These are phyloP conservation scores for Barnettozyma vustinii DNA, from an alignment of 805 yeast species.

Conservation along the genomic window DNA sequence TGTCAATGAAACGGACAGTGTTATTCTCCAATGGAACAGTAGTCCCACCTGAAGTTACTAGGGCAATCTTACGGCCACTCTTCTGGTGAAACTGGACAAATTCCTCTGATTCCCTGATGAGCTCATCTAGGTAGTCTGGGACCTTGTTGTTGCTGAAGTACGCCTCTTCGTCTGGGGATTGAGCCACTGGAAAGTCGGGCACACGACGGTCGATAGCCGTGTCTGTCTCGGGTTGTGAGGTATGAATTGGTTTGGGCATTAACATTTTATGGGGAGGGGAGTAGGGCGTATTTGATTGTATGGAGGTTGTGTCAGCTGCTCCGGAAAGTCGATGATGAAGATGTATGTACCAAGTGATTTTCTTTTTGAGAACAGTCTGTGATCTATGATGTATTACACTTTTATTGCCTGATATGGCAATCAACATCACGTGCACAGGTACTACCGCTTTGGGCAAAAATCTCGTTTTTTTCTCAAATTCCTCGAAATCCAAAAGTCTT, in stretches of 20 bases:
- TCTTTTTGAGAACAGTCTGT: neutral
- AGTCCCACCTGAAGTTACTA: constrained; percentile 96
- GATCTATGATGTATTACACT: neutral
- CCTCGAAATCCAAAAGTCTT: neutral
- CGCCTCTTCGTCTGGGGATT: constrained; percentile 59
- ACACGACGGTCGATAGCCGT: constrained; percentile 76
- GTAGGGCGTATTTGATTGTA: neutral
- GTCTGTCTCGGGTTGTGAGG: constrained; percentile 63
- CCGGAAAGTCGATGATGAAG: neutral
- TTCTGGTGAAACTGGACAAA: constrained; percentile 55
- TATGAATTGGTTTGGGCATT: constrained; percentile 35
- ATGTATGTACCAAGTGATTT: neutral
- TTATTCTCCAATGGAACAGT: constrained; percentile 96
- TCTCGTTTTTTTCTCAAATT: neutral
- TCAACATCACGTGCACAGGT: constrained; percentile 5
- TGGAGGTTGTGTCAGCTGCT: neutral
- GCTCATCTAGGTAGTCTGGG: constrained; percentile 65
- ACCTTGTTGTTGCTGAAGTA: constrained; percentile 70
- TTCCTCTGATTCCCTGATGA: constrained; percentile 49
- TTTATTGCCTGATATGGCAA: constrained; percentile 7
- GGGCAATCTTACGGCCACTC: constrained; percentile 48
- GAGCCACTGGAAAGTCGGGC: constrained; percentile 76
- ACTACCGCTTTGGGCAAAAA: neutral
- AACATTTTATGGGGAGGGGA: neutral
- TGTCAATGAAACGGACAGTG: constrained; percentile 94